phyloP scores from a whole-genome alignment of 2,329 filamentous ascomycete species.

The Colletotrichum lini region DNA sequence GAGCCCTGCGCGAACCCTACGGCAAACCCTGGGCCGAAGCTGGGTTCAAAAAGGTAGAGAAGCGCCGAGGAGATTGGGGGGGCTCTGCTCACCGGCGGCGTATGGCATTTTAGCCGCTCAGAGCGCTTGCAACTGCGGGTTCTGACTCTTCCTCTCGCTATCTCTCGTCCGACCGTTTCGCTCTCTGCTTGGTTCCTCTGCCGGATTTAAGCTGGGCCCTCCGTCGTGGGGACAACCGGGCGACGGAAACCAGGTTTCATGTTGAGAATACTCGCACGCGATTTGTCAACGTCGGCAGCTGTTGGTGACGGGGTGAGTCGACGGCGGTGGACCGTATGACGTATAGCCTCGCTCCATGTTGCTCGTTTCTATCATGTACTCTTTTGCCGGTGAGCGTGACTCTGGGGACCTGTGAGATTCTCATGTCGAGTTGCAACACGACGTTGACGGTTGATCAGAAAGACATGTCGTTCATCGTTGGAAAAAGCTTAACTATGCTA shows the following conservation, averaged over 20 bases:
- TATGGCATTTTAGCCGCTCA: conserved; percentile 23
- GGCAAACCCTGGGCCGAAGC: conserved; percentile 10
- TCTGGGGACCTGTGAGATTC: not conserved
- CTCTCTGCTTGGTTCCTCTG: conserved; percentile 15
- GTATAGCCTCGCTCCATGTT: conserved; percentile 18
- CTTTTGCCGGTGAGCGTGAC: too few relatives aligned
- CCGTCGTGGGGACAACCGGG: conserved; percentile 31
- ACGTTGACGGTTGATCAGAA: not conserved
- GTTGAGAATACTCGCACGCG: conserved; percentile 36
- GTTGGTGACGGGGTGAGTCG: conserved; percentile 32
- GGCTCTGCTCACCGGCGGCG: not conserved
- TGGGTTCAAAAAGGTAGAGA: conserved; percentile 10
- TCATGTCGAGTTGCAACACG: not conserved
- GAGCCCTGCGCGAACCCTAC: conserved; percentile 35
- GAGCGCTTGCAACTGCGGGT: conserved; percentile 39
- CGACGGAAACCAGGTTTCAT: conserved; percentile 38
- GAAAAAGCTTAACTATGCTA: conserved; percentile 33
- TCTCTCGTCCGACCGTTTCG: conserved; percentile 4
- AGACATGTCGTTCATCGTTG: conserved; percentile 3
- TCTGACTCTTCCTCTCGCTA: conserved; percentile 18
- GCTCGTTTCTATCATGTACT: not conserved
- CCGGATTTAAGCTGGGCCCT: conserved; percentile 32
- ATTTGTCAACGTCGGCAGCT: conserved; percentile 41
- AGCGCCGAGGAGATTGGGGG: conserved; percentile 23
- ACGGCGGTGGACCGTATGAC: conserved; percentile 34